Evolutionary conservation across 116 monocot genomes (phyloP), one percentile per base, ranked within the genome.

Genomic region (Trichopus zeylanicus): DNA sequence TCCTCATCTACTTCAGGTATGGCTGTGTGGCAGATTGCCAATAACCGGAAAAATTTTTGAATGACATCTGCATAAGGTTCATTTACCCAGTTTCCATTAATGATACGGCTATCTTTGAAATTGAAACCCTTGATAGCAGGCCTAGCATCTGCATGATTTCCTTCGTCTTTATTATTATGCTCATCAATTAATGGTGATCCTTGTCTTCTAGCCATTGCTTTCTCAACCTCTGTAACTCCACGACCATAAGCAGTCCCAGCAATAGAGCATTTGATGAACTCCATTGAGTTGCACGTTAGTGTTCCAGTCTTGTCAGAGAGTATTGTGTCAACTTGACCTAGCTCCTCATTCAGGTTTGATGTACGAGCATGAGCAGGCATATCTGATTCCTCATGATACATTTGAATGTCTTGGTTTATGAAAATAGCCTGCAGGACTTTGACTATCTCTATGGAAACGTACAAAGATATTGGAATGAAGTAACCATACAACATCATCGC

Each of bases 301-400:
- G 84, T 84, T 48, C 84, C 84, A 13, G 84, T 84, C 68, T 84
- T 84, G 55, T 84, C 80, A 1, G 82, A 82, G 32, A 87, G 79
- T 13, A 87, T 82, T 1, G 87, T 87, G 64, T 87, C 69, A 32
- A 84, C 84, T 70, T 76, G 79, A 32, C 84, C 84, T n/a, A 84
- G 70, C 48, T 84, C 84, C 39, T 84, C 84, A 46, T 66, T 84
- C 65, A 84, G 61, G 48, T 84, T 80, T 0, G 84, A 84, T 38
- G 84, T 84, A 8, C 84, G 79, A 35, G 84, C 80, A 67, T 67
- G 66, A 6, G 84, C 80, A 29, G 84, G 84, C 48, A 56, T 75
- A 49, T 84, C 79, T 12, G 80, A 66, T 63, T 84, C 84, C 63
- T 76, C 75, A 30, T 79, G 68, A 53, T 84, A 84, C 84, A 84